Evolutionary conservation across 2,329 filamentous ascomycete genomes (phyloP).

Genomic region (Pseudocercospora crystallina): DNA sequence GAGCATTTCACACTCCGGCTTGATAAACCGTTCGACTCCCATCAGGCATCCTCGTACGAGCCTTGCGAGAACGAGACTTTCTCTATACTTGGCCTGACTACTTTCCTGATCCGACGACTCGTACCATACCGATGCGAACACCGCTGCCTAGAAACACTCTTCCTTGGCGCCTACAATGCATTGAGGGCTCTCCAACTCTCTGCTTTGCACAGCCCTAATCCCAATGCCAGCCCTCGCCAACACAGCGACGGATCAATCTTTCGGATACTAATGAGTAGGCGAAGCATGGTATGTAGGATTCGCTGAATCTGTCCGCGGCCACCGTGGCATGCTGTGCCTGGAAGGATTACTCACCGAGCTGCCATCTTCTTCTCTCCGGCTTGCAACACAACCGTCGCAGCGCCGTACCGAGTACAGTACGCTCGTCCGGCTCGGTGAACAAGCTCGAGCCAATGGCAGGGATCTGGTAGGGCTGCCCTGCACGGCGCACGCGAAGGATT

Average conservation of each 20-base stretch:
- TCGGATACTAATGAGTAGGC: no score
- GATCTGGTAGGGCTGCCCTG: neutral
- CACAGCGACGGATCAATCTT: neutral
- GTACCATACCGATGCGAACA: neutral
- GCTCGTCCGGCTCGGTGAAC: neutral
- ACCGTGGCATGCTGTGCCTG: no score
- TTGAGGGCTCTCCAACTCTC: neutral
- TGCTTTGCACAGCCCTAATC: slow-evolving; percentile 1
- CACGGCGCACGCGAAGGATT: neutral
- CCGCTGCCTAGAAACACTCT: neutral
- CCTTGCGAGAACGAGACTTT: no score
- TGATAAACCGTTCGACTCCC: neutral
- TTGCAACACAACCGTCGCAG: no score
- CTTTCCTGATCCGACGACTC: neutral
- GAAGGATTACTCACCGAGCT: slow-evolving; percentile 2
- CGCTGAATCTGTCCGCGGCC: no score
- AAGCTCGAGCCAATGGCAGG: neutral
- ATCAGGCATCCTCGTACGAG: slow-evolving; percentile 1
- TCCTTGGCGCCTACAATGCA: slow-evolving; percentile 1
- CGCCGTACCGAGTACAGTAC: no score
- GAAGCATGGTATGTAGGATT: no score
- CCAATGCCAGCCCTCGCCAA: neutral
- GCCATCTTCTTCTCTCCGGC: neutral
- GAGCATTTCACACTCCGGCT: neutral
- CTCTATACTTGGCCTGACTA: no score